phyloP scores from a whole-genome alignment of 2,329 filamentous ascomycete species.

The Aspergillus fischeri region DNA sequence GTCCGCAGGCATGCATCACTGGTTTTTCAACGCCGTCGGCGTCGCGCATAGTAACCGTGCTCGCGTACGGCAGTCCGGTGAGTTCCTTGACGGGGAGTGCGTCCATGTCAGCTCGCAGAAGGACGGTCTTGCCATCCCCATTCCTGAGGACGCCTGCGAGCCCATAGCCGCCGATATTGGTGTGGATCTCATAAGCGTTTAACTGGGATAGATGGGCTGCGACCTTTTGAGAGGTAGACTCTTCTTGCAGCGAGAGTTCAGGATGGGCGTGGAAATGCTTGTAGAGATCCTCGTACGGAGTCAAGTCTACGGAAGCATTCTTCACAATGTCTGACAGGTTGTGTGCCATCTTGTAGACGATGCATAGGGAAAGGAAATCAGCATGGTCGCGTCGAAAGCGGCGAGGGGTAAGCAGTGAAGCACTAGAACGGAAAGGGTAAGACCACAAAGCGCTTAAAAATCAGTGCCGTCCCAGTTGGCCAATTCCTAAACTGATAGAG shows the following conservation, averaged over 20 bases:
- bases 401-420: too few relatives aligned
- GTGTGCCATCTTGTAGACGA: constrained; percentile 22
- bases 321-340: constrained; percentile 19
- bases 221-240: constrained; percentile 48
- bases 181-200: constrained; percentile 35
- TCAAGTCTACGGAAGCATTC: constrained; percentile 27
- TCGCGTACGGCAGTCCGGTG: constrained; percentile 47
- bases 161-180: constrained; percentile 45
- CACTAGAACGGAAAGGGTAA: neutral
- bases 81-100: constrained; percentile 47
- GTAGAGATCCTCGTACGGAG: constrained; percentile 52
- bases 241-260: constrained; percentile 57
- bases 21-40: constrained; percentile 50
- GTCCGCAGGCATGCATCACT: constrained; percentile 60
- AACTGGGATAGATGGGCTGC: constrained; percentile 38
- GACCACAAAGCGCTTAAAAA: too few relatives aligned
- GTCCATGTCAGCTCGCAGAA: constrained; percentile 49
- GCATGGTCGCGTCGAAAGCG: too few relatives aligned
- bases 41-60: constrained; percentile 43
- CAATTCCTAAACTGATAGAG: neutral
- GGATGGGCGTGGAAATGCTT: constrained; percentile 57
- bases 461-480: neutral
- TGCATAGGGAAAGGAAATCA: neutral
- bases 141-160: constrained; percentile 42
- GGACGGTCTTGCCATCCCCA: constrained; percentile 41